Base-by-base conservation (phyloP, 2,329 filamentous ascomycete species). In the Domatiomyces globalis region DNA sequence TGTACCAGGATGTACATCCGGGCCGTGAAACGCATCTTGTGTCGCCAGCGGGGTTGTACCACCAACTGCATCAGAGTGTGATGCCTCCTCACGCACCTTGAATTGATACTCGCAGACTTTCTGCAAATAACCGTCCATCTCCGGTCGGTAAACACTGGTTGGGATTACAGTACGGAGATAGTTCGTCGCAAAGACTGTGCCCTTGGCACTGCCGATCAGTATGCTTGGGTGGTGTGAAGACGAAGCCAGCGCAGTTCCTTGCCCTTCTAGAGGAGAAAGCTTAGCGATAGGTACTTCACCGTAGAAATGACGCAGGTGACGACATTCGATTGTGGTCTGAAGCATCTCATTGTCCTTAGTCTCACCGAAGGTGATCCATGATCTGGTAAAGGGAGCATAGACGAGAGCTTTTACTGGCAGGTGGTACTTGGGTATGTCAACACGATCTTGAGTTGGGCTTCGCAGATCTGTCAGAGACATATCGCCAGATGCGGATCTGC, bases 81-180 rank as follows among this genome's bases (percentile, higher is more conserved):
- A 33, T n/a, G 49, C 49, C 5, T 62, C 56, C 8, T 62, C 54
- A 4, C 60, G 61, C 0, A 57, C 64, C 4, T 62, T 61, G 76
- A 77, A 82, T 51, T 80, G 76, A 57, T 80, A 77, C 20, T 67
- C 63, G 56, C 80, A 80, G 74, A 78, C 79, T 5, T 66, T 71
- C 55, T 78, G 75, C 52, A 77, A 70, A 67, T 70, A 78, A 9
- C 73, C 70, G 7, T 68, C 65, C 8, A 70, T 69, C 33, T 36
- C 48, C n/a, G 17, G 43, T 18, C 10, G 19, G 8, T 19, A 42
- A 12, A 29, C 17, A 22, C 27, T 47, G 9, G 25, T 49, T 6
- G 58, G 72, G 17, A 76, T 56, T 2, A 78, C 62, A 44, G 73
- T 71, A 8, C 69, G 67, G 36, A 79, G 61, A 0, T 76, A 73